Evolutionary conservation across 495 filamentous ascomycete species (phyloP).

Genomic region (Xylaria intraflava): DNA sequence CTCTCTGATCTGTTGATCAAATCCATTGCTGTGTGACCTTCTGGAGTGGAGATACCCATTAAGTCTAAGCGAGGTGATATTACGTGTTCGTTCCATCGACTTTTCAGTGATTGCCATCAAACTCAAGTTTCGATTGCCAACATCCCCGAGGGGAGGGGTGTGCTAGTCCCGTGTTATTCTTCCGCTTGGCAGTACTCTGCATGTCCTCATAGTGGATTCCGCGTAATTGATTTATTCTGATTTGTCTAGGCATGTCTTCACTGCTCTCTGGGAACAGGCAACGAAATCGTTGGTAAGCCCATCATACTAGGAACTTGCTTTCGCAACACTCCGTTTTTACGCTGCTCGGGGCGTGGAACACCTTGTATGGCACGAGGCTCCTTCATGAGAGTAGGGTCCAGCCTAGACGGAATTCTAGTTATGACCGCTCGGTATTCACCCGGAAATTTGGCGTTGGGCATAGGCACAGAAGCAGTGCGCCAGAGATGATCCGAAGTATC

Average conservation of each 20-base stretch:
- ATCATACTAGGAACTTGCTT: conserved; percentile 72
- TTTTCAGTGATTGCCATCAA: neutral
- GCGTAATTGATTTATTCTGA: neutral
- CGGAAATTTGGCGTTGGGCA: conserved; percentile 64
- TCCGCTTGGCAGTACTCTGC: neutral
- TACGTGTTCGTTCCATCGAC: neutral
- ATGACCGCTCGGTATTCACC: conserved; percentile 53
- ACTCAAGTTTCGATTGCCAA: neutral
- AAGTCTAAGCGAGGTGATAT: neutral
- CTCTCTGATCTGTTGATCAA: neutral
- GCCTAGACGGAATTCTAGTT: conserved; percentile 65
- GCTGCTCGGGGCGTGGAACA: conserved; percentile 58
- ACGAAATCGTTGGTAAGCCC: conserved; percentile 9
- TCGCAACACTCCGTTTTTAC: conserved; percentile 50
- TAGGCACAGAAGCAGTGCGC: conserved; percentile 78
- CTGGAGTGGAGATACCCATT: neutral
- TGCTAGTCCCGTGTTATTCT: neutral
- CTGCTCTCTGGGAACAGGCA: conserved; percentile 5
- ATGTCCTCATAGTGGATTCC: neutral
- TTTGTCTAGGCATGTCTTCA: neutral
- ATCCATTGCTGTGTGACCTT: neutral
- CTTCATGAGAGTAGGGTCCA: conserved; percentile 82
- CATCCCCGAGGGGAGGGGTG: too few species aligned
- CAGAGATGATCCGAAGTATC: conserved; percentile 89
- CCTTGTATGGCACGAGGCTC: conserved; percentile 75